phyloP scores from a whole-genome alignment of 805 yeast genomes.

The Clavispora carvajalis region DNA sequence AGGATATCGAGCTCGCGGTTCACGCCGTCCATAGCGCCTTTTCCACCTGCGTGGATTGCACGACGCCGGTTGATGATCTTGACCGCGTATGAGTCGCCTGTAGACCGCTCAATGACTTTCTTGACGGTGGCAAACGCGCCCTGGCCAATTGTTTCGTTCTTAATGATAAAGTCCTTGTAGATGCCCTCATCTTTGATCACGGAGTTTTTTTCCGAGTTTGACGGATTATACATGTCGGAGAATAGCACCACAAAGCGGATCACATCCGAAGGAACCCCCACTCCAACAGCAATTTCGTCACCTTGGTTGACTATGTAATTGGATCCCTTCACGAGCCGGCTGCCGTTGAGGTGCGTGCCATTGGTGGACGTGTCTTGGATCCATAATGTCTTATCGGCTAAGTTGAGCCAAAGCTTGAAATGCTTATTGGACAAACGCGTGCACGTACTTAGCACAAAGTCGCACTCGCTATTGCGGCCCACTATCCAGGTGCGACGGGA shows the following conservation, averaged over 20 bases:
- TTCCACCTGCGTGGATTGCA: constrained; percentile 62
- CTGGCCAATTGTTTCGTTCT: constrained; percentile 85
- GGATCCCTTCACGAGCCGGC: constrained; percentile 65
- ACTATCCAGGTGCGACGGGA: constrained; percentile 52
- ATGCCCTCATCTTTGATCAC: constrained; percentile 50
- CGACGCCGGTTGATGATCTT: constrained; percentile 83
- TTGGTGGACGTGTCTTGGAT: constrained; percentile 79
- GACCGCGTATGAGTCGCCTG: constrained; percentile 86
- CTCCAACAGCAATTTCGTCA: constrained; percentile 87
- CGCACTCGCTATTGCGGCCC: constrained; percentile 70
- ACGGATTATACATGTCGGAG: constrained; percentile 36
- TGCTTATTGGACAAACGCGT: constrained; percentile 72
- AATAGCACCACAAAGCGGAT: constrained; percentile 48
- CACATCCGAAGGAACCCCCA: constrained; percentile 73
- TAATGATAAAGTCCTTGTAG: constrained; percentile 64
- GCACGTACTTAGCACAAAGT: constrained; percentile 52
- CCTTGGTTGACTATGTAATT: constrained; percentile 85
- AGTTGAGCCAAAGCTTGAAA: constrained; percentile 62
- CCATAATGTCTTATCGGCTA: constrained; percentile 51
- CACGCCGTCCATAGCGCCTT: constrained; percentile 60
- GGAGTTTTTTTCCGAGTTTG: constrained; percentile 18
- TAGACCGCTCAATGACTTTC: constrained; percentile 77
- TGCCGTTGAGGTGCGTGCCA: constrained; percentile 83
- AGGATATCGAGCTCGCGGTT: constrained; percentile 81
- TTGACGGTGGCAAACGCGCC: constrained; percentile 98